A percentile compares a stretch with the other conserved stretches of the same genome.
Conservation (phyloP, 371 early-diverging fungal genomes). For the Apophysomyces variabilis region DNA sequence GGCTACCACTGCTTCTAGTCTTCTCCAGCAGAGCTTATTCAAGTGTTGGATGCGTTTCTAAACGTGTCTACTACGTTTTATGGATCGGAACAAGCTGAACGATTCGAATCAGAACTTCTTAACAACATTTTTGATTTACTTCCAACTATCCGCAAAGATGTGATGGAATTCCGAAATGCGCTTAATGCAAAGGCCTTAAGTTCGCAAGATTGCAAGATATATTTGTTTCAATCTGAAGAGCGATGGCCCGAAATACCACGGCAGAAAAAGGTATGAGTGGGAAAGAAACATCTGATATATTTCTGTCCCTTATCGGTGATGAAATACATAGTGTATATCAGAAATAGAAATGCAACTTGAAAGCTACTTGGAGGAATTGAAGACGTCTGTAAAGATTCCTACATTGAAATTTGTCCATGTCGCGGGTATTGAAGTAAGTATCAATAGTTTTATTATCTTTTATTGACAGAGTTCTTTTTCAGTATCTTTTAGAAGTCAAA, state of each 20-base stretch:
- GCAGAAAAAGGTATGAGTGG: constrained; percentile 46
- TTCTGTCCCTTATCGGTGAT: neutral
- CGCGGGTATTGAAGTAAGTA: constrained; percentile 63
- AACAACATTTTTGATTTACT: constrained; percentile 42
- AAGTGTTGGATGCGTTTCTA: constrained; percentile 57
- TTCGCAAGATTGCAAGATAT: constrained; percentile 43
- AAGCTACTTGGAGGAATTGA: constrained; percentile 47
- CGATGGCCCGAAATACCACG: constrained; percentile 60
- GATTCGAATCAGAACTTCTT: constrained; percentile 43
- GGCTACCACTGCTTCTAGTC: constrained; percentile 40
- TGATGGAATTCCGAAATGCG: constrained; percentile 35
- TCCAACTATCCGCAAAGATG: constrained; percentile 40
- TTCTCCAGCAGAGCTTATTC: constrained; percentile 62
- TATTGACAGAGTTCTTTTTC: neutral
- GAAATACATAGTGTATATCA: constrained; percentile 43
- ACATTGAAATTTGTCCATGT: constrained; percentile 60
- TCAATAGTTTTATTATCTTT: neutral
- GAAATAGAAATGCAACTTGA: constrained; percentile 55
- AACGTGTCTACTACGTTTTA: constrained; percentile 37
- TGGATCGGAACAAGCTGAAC: constrained; percentile 7
- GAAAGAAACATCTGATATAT: neutral
- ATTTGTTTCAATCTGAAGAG: constrained; percentile 55
- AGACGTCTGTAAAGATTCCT: constrained; percentile 40
- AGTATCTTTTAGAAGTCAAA: constrained; percentile 73
- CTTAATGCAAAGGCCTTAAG: constrained; percentile 53